These are phyloP conservation scores for Schwanniomyces etchellsii DNA, from an alignment of 1,139 yeast species.

Conservation along the genomic window DNA sequence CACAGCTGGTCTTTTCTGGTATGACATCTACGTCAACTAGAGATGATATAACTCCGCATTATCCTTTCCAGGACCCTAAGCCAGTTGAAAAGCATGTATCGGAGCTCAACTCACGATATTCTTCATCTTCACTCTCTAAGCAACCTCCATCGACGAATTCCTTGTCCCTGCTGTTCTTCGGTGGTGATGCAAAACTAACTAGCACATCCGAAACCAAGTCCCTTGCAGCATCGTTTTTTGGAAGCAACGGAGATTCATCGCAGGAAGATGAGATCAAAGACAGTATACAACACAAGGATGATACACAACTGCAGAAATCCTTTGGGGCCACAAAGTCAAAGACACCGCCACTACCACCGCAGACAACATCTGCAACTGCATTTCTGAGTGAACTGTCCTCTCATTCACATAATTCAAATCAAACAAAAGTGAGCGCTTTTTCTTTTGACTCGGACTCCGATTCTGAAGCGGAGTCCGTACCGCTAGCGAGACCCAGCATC, in stretches of 20 bases:
- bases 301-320: constrained; percentile 6
- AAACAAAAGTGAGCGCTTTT: constrained; percentile 17
- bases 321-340: constrained; percentile 27
- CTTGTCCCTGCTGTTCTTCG: constrained; percentile 29
- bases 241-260: background rate
- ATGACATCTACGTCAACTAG: constrained; percentile 13
- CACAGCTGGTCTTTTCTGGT: constrained; percentile 37
- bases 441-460: constrained; percentile 29
- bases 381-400: constrained; percentile 19
- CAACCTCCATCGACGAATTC: constrained; percentile 40
- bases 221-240: constrained; percentile 4
- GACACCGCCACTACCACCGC: constrained; percentile 41
- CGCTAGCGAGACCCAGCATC: constrained; percentile 2
- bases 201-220: constrained; percentile 1
- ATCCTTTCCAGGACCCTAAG: constrained; percentile 14
- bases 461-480: constrained; percentile 20
- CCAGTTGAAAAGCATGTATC: constrained; percentile 25
- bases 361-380: constrained; percentile 41
- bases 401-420: constrained; percentile 16
- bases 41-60: constrained; percentile 16
- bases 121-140: constrained; percentile 31
- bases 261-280: too few relatives aligned
- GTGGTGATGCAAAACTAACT: constrained; percentile 6
- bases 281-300: background rate
- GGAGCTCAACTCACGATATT: constrained; percentile 29